Conservation (phyloP, 768 basidiomycete genomes). For the Phanerodontia chrysosporium region DNA sequence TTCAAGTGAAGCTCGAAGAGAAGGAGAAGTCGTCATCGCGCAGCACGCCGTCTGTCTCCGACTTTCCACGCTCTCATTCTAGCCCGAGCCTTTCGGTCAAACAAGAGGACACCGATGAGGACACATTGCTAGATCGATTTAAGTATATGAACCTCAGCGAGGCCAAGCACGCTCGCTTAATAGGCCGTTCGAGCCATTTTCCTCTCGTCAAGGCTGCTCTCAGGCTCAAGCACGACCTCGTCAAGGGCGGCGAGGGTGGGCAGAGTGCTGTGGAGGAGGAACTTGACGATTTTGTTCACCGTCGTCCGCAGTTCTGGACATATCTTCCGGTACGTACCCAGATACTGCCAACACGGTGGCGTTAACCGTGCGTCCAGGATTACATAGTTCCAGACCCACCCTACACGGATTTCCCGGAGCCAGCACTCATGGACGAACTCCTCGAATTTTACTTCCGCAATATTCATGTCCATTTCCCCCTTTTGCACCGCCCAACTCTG, state of each 20-base stretch:
- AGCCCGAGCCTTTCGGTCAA: too few species aligned
- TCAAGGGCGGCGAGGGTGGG: too few species aligned
- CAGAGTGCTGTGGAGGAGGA: too few species aligned
- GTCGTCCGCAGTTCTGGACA: too few species aligned
- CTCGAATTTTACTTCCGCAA: conserved; percentile 40
- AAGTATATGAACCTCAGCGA: conserved; percentile 18
- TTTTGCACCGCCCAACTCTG: conserved; percentile 35
- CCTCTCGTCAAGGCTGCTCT: conserved; percentile 37
- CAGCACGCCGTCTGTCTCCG: too few species aligned
- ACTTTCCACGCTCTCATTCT: too few species aligned
- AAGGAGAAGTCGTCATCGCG: not conserved
- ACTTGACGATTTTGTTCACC: too few species aligned
- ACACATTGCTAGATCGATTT: not conserved
- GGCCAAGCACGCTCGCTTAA: conserved; percentile 27
- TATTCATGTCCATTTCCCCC: conserved; percentile 31
- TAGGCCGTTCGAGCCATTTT: conserved; percentile 38
- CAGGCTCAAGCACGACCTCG: conserved; percentile 37
- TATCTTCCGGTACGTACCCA: too few species aligned
- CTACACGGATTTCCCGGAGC: conserved; percentile 16
- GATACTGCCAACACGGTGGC: too few species aligned
- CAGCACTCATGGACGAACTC: conserved; percentile 28
- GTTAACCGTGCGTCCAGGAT: too few species aligned
- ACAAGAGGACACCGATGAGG: too few species aligned
- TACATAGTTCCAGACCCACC: not conserved
- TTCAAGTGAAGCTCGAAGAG: not conserved